phyloP scores from a whole-genome alignment of 495 filamentous ascomycete species.

The Xylaria flabelliformis region DNA sequence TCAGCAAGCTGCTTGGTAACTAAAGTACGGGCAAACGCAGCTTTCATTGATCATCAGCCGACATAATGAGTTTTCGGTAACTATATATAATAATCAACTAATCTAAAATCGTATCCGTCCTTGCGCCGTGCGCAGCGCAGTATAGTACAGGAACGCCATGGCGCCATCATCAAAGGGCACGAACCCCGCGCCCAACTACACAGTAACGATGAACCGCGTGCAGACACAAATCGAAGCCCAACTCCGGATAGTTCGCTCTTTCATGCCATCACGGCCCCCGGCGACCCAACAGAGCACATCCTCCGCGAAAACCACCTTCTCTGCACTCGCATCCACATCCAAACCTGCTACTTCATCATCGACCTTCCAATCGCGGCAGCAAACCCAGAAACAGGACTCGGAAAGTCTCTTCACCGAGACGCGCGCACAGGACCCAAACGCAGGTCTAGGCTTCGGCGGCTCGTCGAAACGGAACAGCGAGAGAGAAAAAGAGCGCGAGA shows the following conservation, averaged over 20 bases:
- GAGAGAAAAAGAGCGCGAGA: constrained; percentile 29
- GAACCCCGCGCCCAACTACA: constrained; percentile 44
- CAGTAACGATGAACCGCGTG: constrained; percentile 47
- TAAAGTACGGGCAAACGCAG: not conserved
- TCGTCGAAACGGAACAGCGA: constrained; percentile 13
- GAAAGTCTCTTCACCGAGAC: constrained; percentile 41
- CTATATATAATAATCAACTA: not conserved
- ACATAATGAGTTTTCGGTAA: not conserved
- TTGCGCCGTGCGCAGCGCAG: not conserved
- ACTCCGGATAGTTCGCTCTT: constrained; percentile 31
- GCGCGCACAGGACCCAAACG: constrained; percentile 43
- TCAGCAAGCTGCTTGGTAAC: not conserved
- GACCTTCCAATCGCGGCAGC: not conserved
- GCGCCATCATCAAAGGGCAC: constrained; percentile 35
- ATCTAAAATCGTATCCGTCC: not conserved
- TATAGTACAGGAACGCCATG: constrained; percentile 26
- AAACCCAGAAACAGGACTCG: constrained; percentile 21
- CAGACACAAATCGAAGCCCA: constrained; percentile 37
- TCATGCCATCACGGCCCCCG: constrained; percentile 29
- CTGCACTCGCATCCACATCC: constrained; percentile 37
- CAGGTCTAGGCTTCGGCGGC: constrained; percentile 41
- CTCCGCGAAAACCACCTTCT: constrained; percentile 35
- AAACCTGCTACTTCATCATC: not conserved
- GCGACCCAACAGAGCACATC: constrained; percentile 29
- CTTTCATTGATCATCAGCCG: not conserved